phyloP scores from a whole-genome alignment of 2,329 filamentous ascomycete species.

The Pseudomassariella vexata region DNA sequence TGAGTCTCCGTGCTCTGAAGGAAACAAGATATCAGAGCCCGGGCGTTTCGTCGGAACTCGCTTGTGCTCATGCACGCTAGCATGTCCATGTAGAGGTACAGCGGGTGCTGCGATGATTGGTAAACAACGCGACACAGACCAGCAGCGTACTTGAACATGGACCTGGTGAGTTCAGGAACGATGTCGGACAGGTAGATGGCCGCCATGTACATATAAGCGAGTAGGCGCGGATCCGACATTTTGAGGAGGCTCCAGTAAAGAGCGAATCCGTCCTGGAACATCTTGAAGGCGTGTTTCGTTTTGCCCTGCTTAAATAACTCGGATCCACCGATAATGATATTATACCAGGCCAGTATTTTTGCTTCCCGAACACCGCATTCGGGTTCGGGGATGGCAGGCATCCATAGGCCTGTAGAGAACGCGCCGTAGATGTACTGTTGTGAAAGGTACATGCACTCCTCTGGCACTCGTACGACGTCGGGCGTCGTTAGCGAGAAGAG shows the following conservation, averaged over 20 bases:
- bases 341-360: not conserved
- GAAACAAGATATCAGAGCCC: too few relatives aligned
- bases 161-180: not conserved
- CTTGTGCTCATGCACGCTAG: too few relatives aligned
- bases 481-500: conserved; percentile 5
- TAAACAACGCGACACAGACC: too few relatives aligned
- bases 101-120: too few relatives aligned
- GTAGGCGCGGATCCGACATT: not conserved
- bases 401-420: conserved; percentile 3
- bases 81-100: too few relatives aligned
- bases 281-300: conserved; percentile 2
- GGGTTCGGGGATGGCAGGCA: not conserved
- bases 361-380: not conserved
- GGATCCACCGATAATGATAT: not conserved
- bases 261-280: conserved; percentile 1
- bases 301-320: not conserved
- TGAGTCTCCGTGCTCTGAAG: too few relatives aligned
- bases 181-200: not conserved
- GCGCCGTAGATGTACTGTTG: conserved; percentile 2
- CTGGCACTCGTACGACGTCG: not conserved
- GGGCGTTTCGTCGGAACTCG: too few relatives aligned
- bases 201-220: conserved; percentile 1
- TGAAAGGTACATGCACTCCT: conserved; percentile 4
- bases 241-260: not conserved
- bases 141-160: conserved; percentile 3